phyloP scores from a whole-genome alignment of 2,329 filamentous ascomycete genomes.

The Xylaria sp. region DNA sequence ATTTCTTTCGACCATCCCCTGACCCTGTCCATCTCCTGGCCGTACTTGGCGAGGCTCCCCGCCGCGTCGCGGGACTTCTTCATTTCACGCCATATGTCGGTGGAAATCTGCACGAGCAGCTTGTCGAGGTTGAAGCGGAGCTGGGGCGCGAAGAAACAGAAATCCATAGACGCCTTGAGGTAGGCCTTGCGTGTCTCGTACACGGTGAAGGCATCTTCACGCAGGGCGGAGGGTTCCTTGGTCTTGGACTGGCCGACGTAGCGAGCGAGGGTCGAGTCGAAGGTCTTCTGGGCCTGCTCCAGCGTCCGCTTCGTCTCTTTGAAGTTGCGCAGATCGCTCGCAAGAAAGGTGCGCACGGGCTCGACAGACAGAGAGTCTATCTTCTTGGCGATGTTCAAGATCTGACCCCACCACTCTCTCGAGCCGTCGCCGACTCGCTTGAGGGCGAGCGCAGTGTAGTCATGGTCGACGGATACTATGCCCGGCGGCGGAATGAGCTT shows the following conservation, averaged over 20 bases:
- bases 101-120: slow-evolving; percentile 84
- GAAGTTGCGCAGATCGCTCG: slow-evolving; percentile 83
- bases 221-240: slow-evolving; percentile 89
- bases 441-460: slow-evolving; percentile 90
- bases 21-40: slow-evolving; percentile 87
- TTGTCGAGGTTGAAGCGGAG: slow-evolving; percentile 86
- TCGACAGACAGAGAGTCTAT: slow-evolving; percentile 83
- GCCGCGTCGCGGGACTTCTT: slow-evolving; percentile 75
- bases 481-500: slow-evolving; percentile 78
- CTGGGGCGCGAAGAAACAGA: slow-evolving; percentile 87
- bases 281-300: slow-evolving; percentile 83
- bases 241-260: slow-evolving; percentile 89
- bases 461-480: slow-evolving; percentile 89
- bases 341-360: slow-evolving; percentile 81
- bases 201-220: slow-evolving; percentile 95
- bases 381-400: slow-evolving; percentile 78
- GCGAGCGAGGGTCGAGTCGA: slow-evolving; percentile 82
- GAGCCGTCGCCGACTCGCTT: slow-evolving; percentile 86
- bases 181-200: slow-evolving; percentile 93
- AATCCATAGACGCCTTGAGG: slow-evolving; percentile 92
- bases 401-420: slow-evolving; percentile 85
- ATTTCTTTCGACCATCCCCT: slow-evolving; percentile 94
- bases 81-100: slow-evolving; percentile 90
- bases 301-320: slow-evolving; percentile 83
- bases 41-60: slow-evolving; percentile 73